phyloP scores from a whole-genome alignment of 2,329 filamentous ascomycete species.

The Orbilia blumenaviensis region DNA sequence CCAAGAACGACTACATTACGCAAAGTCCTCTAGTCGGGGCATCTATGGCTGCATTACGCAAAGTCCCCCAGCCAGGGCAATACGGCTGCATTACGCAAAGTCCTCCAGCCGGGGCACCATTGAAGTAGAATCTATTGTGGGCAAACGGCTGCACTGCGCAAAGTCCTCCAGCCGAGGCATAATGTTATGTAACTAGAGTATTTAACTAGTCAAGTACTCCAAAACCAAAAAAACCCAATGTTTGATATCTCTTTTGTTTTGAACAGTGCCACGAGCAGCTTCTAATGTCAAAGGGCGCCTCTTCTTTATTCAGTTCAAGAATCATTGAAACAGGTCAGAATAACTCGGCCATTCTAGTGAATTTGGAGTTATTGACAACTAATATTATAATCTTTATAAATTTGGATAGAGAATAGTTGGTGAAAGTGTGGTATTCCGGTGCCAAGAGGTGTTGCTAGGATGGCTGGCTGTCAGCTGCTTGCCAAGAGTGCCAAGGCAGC shows the following conservation, averaged over 20 bases:
- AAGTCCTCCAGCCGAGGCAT: neutral
- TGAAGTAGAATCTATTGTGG: neutral
- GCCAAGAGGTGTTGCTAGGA: slow-evolving; percentile 18
- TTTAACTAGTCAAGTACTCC: too few species aligned
- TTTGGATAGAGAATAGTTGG: too few species aligned
- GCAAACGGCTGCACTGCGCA: neutral
- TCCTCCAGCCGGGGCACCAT: neutral
- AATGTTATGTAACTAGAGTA: too few species aligned
- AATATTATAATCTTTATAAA: too few species aligned
- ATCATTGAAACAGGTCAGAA: too few species aligned
- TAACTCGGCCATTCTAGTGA: too few species aligned
- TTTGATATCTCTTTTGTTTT: too few species aligned
- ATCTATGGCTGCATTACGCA: neutral
- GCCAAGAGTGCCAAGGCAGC: slow-evolving; percentile 29
- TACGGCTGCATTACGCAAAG: neutral
- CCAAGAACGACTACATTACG: neutral
- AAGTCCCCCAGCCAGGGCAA: neutral
- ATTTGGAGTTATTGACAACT: too few species aligned
- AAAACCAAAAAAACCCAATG: too few species aligned
- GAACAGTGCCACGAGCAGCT: too few species aligned
- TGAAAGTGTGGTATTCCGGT: neutral
- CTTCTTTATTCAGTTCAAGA: too few species aligned
- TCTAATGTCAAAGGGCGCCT: too few species aligned
- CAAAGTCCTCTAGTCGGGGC: neutral
- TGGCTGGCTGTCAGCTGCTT: slow-evolving; percentile 20